These are phyloP conservation scores for Arthrobotrys musiformis DNA, from an alignment of 2,329 filamentous ascomycete genomes.

Conservation along the genomic window DNA sequence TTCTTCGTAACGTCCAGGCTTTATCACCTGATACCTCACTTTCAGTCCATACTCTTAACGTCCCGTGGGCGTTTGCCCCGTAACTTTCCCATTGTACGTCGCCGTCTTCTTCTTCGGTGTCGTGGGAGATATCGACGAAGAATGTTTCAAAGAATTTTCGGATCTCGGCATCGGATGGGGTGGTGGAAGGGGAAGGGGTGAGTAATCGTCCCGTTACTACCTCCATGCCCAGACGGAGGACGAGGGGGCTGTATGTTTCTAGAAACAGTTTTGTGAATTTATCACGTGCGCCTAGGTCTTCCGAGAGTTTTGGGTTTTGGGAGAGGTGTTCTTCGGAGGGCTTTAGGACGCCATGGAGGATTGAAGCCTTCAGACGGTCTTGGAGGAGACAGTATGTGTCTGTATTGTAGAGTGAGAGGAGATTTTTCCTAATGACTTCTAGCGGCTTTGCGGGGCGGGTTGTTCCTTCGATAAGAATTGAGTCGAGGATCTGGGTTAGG, in stretches of 20 bases:
- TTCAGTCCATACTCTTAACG: constrained; percentile 43
- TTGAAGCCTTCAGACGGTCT: constrained; percentile 47
- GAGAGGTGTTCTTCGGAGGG: constrained; percentile 35
- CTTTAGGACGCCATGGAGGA: constrained; percentile 42
- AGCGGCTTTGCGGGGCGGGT: neutral
- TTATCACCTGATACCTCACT: constrained; percentile 62
- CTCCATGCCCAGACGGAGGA: constrained; percentile 69
- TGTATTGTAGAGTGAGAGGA: constrained; percentile 34
- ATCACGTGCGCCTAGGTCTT: constrained; percentile 70
- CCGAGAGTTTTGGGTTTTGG: constrained; percentile 58
- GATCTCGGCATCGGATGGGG: neutral
- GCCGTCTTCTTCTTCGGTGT: constrained; percentile 21
- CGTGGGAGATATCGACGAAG: constrained; percentile 47
- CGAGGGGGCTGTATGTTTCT: constrained; percentile 68
- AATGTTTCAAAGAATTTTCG: constrained; percentile 57
- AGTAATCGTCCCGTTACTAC: constrained; percentile 70
- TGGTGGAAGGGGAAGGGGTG: neutral
- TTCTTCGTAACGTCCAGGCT: constrained; percentile 61
- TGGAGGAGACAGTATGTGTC: constrained; percentile 23
- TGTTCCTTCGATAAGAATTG: constrained; percentile 21
- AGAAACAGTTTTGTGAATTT: constrained; percentile 71
- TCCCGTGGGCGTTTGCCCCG: constrained; percentile 34
- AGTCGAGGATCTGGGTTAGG: constrained; percentile 28
- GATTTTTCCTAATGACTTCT: neutral
- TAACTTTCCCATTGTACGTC: constrained; percentile 14